phyloP scores from a whole-genome alignment of 164 flowering plant species.

The Echeveria elegans region DNA sequence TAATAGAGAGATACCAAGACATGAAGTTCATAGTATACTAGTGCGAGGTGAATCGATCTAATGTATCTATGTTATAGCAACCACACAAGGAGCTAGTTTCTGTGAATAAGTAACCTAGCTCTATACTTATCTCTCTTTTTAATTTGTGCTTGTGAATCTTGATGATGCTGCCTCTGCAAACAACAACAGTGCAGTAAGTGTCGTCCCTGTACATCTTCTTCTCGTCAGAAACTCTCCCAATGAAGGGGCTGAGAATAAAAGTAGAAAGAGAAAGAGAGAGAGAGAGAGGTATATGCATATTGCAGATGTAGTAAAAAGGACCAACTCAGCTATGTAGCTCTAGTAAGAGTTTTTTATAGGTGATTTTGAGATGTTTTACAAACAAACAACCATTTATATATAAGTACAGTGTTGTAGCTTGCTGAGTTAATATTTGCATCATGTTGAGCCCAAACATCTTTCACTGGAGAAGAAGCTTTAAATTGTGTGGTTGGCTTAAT shows the following conservation, averaged over 20 bases:
- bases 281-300: neutral
- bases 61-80: neutral
- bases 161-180: constrained; percentile 1
- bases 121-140: neutral
- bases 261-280: neutral
- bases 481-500: neutral
- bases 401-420: no score
- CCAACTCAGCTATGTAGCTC: no score
- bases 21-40: no score
- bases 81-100: neutral
- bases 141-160: constrained; percentile 4
- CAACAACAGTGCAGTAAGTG: neutral
- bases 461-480: neutral
- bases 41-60: no score
- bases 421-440: no score
- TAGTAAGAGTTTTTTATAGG: neutral
- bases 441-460: neutral
- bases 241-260: neutral
- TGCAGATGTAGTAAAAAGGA: no score
- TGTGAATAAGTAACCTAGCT: neutral
- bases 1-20: no score
- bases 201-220: neutral
- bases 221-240: neutral
- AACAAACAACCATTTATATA: neutral
- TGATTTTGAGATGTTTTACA: neutral